Conservation (phyloP, 1,284 basidiomycete species). For the Lentinula novae-zelandiae region DNA sequence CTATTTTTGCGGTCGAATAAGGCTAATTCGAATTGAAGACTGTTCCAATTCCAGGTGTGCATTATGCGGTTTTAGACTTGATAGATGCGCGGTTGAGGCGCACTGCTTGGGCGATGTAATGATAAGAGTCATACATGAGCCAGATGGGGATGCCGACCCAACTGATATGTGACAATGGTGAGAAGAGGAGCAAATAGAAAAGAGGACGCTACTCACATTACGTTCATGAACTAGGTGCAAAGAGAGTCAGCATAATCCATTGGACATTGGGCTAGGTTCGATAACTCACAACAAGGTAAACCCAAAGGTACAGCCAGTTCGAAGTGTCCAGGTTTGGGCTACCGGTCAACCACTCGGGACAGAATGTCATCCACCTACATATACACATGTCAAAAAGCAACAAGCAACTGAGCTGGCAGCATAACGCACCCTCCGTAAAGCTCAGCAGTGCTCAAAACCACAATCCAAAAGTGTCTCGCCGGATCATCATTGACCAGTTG, state of each 20-base stretch:
- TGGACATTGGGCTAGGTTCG: background rate
- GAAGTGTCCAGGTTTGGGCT: conserved; percentile 68
- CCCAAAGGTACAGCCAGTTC: conserved; percentile 56
- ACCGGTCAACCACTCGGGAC: conserved; percentile 79
- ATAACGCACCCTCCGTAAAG: conserved; percentile 66
- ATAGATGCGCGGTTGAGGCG: conserved; percentile 37
- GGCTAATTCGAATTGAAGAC: background rate
- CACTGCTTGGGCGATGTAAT: conserved; percentile 58
- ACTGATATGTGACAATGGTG: conserved; percentile 34
- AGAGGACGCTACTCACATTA: conserved; percentile 50
- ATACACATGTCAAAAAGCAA: background rate
- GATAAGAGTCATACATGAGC: conserved; percentile 76
- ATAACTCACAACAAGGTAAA: conserved; percentile 45
- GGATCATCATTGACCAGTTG: conserved; percentile 62
- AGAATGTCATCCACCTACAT: conserved; percentile 80
- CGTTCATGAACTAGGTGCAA: conserved; percentile 65
- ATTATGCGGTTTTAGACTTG: conserved; percentile 36
- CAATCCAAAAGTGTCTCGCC: conserved; percentile 75
- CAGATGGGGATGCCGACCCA: conserved; percentile 76
- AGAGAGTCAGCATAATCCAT: background rate
- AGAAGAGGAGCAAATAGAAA: background rate
- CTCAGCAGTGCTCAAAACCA: conserved; percentile 72
- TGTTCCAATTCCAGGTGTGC: background rate
- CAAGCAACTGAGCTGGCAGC: background rate
- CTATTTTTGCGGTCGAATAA: background rate